A percentile compares a stretch with the other conserved stretches of the same genome.
Evolutionary conservation across 345 rosid genomes (phyloP).

Genomic region (Hypericum perforatum): DNA sequence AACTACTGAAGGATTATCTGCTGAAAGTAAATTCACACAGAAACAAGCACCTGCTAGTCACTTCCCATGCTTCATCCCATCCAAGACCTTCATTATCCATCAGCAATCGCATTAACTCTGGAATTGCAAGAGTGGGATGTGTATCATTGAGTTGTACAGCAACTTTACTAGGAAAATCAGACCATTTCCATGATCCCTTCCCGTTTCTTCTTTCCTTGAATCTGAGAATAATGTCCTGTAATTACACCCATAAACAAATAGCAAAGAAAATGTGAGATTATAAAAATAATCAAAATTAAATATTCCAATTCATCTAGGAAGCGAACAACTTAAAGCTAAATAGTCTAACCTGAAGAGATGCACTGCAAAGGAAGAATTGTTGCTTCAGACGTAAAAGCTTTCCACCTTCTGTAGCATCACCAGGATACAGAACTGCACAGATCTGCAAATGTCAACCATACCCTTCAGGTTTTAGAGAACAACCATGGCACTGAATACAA

Average conservation of each 20-base stretch:
- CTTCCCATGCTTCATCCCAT: slow-evolving; percentile 99
- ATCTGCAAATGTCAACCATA: slow-evolving; percentile 39
- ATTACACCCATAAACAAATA: slow-evolving; percentile 1
- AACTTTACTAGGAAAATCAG: slow-evolving; percentile 82
- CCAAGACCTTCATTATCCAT: slow-evolving; percentile 92
- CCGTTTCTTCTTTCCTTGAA: slow-evolving; percentile 62
- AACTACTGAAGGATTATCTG: background rate
- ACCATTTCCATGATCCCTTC: slow-evolving; percentile 55
- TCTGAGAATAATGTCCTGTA: slow-evolving; percentile 81
- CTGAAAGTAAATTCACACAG: slow-evolving; percentile 2
- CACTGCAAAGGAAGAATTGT: slow-evolving; percentile 93
- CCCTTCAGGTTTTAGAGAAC: background rate
- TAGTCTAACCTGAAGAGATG: slow-evolving; percentile 84
- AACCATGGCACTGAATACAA: background rate
- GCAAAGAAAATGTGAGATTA: background rate
- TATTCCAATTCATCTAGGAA: background rate
- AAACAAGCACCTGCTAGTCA: slow-evolving; percentile 48
- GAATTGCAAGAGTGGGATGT: slow-evolving; percentile 96
- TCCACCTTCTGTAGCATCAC: slow-evolving; percentile 95
- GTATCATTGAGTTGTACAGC: slow-evolving; percentile 96
- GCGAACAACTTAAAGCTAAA: background rate
- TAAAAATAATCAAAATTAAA: background rate
- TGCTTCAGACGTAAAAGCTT: slow-evolving; percentile 92
- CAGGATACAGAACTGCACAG: slow-evolving; percentile 93
- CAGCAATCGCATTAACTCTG: slow-evolving; percentile 85